Evolutionary conservation across 164 flowering plant genomes (phyloP).

Genomic region (Chimonanthus salicifolius): DNA sequence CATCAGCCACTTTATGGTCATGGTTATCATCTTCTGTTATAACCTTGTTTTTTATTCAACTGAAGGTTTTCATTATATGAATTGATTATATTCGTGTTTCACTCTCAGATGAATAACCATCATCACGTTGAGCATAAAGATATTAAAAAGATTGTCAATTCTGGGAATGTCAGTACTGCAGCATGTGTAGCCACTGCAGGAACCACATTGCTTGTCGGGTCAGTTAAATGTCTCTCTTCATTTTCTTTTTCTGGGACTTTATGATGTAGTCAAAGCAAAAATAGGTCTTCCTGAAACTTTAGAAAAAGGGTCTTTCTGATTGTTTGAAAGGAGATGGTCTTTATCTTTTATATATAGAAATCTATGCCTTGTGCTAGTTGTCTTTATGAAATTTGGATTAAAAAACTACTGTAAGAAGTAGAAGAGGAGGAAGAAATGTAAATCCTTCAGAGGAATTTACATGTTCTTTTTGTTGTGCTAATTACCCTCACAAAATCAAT

Average conservation of each 20-base stretch:
- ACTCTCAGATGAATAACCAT: constrained; percentile 59
- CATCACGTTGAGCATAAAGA: constrained; percentile 49
- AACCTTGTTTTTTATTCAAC: neutral
- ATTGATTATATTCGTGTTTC: constrained; percentile 9
- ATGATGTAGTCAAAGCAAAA: neutral
- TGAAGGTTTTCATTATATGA: neutral
- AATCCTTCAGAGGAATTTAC: too few species aligned
- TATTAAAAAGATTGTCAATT: constrained; percentile 53
- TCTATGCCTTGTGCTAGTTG: neutral
- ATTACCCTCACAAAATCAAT: too few species aligned
- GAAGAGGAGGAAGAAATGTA: too few species aligned
- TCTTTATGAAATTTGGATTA: neutral
- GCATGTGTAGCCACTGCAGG: constrained; percentile 84
- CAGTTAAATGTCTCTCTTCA: constrained; percentile 16
- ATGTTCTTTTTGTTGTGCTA: too few species aligned
- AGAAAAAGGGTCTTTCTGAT: neutral
- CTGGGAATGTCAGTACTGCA: constrained; percentile 41
- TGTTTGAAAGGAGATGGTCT: neutral
- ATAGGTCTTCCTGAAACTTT: neutral
- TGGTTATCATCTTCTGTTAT: neutral
- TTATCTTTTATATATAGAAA: neutral
- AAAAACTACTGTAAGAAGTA: neutral
- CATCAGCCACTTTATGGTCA: neutral
- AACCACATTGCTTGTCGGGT: constrained; percentile 76
- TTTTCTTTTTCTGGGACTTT: neutral